Evolutionary conservation across 257 asterid species (phyloP).

Genomic region (Linderniella brevidens): DNA sequence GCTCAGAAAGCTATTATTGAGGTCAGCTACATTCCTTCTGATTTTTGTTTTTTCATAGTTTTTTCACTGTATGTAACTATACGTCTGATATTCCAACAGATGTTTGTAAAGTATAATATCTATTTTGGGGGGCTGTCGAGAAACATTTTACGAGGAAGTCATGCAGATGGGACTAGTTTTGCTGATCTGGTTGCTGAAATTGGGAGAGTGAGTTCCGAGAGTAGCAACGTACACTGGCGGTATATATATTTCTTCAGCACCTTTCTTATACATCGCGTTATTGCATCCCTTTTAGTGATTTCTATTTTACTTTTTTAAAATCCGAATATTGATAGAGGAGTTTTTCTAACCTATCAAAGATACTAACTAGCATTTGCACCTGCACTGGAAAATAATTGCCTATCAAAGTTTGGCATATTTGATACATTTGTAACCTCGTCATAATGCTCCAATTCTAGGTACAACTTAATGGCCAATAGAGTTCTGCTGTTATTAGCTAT

Average conservation of each 20-base stretch:
- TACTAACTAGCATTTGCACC: no score
- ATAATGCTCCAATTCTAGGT: slow-evolving; percentile 40
- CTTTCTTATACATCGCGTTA: no score
- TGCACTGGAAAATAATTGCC: neutral
- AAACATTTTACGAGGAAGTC: slow-evolving; percentile 37
- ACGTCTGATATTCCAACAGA: slow-evolving; percentile 29
- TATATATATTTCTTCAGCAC: slow-evolving; percentile 15
- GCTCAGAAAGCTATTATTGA: slow-evolving; percentile 97
- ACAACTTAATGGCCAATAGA: slow-evolving; percentile 95
- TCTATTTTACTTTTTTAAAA: slow-evolving; percentile 5
- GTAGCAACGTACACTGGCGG: slow-evolving; percentile 95
- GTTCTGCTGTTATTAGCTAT: slow-evolving; percentile 83
- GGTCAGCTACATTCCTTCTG: slow-evolving; percentile 31
- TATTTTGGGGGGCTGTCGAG: slow-evolving; percentile 82
- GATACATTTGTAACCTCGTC: slow-evolving; percentile 9
- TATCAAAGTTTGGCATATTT: slow-evolving; percentile 8
- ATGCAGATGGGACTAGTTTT: slow-evolving; percentile 53
- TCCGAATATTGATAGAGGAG: slow-evolving; percentile 3
- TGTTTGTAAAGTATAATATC: slow-evolving; percentile 87
- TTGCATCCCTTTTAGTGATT: slow-evolving; percentile 5
- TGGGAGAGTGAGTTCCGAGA: slow-evolving; percentile 68
- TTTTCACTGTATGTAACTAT: slow-evolving; percentile 7
- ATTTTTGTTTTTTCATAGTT: slow-evolving; percentile 3
- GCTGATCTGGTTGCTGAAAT: slow-evolving; percentile 72
- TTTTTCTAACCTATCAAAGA: no score